Conservation (phyloP, 306 rosid species). For the Gillenia trifoliata region DNA sequence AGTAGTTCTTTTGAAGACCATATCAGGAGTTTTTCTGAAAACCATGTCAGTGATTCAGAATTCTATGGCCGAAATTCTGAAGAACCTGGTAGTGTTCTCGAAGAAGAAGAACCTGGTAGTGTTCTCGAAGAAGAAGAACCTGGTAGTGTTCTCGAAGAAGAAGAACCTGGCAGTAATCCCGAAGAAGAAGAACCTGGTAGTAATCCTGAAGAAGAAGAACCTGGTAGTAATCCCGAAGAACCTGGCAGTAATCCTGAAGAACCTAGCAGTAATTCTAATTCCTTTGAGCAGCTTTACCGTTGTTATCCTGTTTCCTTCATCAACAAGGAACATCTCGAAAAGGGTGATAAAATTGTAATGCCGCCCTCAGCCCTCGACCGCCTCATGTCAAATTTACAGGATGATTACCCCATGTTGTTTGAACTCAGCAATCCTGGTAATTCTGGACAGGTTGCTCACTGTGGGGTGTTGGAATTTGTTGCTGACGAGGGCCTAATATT, state of each 20-base stretch:
- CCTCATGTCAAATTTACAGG: not conserved
- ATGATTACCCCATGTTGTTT: conserved; percentile 8
- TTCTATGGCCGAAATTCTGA: not conserved
- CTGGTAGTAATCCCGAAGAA: not conserved
- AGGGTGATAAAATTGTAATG: conserved; percentile 14
- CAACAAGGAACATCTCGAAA: not conserved
- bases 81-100: not conserved
- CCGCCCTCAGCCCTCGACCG: conserved; percentile 16
- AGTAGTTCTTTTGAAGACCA: not conserved
- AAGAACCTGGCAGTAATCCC: not conserved
- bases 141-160: not conserved
- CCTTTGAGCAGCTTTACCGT: not conserved
- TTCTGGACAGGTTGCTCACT: not conserved
- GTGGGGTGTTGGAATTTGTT: conserved; percentile 16
- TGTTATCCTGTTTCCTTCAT: not conserved
- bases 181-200: not conserved
- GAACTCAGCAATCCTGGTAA: not conserved
- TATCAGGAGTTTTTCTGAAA: no score
- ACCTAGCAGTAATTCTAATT: not conserved
- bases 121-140: no score
- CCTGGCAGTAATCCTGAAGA: not conserved
- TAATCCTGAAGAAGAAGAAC: no score
- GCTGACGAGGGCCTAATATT: conserved; percentile 9
- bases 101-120: not conserved
- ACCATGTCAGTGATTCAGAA: not conserved